phyloP scores from a whole-genome alignment of 768 basidiomycete species.

The Kwoniella bestiolae region DNA sequence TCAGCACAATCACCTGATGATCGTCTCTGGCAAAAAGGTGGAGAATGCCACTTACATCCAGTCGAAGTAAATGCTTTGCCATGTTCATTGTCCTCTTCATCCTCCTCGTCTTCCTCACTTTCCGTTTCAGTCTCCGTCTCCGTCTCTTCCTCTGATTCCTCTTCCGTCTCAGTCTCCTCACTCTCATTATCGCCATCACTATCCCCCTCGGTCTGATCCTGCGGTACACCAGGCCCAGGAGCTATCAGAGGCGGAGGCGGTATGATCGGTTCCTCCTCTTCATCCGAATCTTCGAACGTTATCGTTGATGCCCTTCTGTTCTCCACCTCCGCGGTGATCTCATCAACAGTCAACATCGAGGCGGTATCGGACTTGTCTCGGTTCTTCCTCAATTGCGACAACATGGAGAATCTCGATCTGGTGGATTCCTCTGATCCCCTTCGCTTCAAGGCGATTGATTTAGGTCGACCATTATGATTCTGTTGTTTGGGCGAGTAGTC shows the following conservation, averaged over 20 bases:
- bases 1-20: neutral
- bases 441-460: conserved; percentile 54
- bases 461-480: conserved; percentile 58
- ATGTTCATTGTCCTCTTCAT: conserved; percentile 48
- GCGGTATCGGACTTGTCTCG: conserved; percentile 84
- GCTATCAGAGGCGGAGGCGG: conserved; percentile 12
- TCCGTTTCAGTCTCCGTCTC: conserved; percentile 58
- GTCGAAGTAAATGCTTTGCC: conserved; percentile 64
- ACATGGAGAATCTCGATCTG: conserved; percentile 67
- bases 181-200: conserved; percentile 39
- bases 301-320: conserved; percentile 63
- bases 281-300: conserved; percentile 68
- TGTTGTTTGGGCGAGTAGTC: conserved; percentile 38
- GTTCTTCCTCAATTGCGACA: conserved; percentile 44
- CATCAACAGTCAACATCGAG: conserved; percentile 91
- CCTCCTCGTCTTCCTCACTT: conserved; percentile 33
- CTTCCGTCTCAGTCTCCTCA: conserved; percentile 31
- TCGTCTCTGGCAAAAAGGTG: too few species aligned
- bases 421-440: conserved; percentile 47
- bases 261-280: conserved; percentile 57
- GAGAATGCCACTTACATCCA: conserved; percentile 60
- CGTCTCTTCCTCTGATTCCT: conserved; percentile 33
- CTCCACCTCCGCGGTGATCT: conserved; percentile 95
- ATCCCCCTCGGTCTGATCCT: conserved; percentile 34
- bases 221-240: conserved; percentile 27